Evolutionary conservation across 768 basidiomycete genomes (phyloP).

Genomic region (Psilocybe tampanensis): DNA sequence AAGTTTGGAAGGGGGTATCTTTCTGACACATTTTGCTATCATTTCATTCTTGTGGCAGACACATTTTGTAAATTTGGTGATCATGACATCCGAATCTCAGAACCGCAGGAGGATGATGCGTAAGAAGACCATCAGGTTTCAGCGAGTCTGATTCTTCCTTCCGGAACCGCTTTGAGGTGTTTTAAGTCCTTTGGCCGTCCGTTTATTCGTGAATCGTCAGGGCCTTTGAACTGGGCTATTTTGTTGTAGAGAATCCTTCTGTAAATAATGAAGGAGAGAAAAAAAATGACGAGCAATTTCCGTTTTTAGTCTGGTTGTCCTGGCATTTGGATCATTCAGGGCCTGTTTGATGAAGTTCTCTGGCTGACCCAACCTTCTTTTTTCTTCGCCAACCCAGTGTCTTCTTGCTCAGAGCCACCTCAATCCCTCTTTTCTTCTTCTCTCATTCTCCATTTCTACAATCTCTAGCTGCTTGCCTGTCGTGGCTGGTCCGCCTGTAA

Average conservation of each 20-base stretch:
- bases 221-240: neutral
- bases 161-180: neutral
- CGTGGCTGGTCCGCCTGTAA: conserved; percentile 22
- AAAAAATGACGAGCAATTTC: conserved; percentile 6
- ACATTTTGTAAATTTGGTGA: too few relatives aligned
- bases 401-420: conserved; percentile 1
- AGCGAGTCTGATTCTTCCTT: neutral
- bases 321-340: conserved; percentile 12
- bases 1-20: too few relatives aligned
- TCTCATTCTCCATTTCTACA: conserved; percentile 3
- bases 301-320: conserved; percentile 15
- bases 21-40: neutral
- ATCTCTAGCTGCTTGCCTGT: conserved; percentile 5
- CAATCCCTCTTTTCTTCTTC: conserved; percentile 10
- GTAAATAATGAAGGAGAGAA: neutral
- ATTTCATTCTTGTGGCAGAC: too few relatives aligned
- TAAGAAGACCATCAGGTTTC: neutral
- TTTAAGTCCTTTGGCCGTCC: too few relatives aligned
- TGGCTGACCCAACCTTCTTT: conserved; percentile 2
- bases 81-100: neutral
- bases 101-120: neutral
- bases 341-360: neutral
- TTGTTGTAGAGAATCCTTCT: neutral
- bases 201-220: neutral
- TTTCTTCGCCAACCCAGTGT: neutral